Evolutionary conservation across 2,329 filamentous ascomycete genomes (phyloP).

Genomic region (Hypoxylon sp.): DNA sequence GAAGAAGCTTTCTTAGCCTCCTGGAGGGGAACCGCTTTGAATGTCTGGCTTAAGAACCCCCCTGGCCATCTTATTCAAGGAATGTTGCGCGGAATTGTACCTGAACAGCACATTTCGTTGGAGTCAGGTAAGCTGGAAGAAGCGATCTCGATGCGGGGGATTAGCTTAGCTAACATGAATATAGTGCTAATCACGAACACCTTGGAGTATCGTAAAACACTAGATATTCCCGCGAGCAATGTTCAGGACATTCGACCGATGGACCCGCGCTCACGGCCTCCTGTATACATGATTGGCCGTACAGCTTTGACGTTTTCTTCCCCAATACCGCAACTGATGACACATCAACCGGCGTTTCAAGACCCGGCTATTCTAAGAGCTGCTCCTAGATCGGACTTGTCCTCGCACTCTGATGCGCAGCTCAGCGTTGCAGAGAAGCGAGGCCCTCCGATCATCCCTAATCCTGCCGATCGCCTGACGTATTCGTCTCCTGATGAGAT

Average conservation of each 20-base stretch:
- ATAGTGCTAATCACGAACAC: constrained; percentile 43
- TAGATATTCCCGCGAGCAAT: constrained; percentile 47
- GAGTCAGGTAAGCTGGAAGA: constrained; percentile 42
- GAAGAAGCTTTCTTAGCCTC: constrained; percentile 36
- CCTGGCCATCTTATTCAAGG: constrained; percentile 46
- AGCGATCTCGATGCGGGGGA: neutral
- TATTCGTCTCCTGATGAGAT: constrained; percentile 48
- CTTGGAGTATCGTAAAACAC: constrained; percentile 30
- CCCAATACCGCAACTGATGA: constrained; percentile 45
- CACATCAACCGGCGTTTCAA: constrained; percentile 68
- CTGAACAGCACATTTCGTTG: constrained; percentile 48
- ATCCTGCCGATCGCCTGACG: constrained; percentile 47
- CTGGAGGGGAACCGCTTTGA: constrained; percentile 49
- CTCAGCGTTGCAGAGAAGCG: constrained; percentile 54
- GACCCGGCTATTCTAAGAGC: constrained; percentile 88
- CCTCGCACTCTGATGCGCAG: constrained; percentile 49
- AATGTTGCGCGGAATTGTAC: constrained; percentile 44
- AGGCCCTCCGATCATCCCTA: constrained; percentile 49
- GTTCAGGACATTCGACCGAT: constrained; percentile 50
- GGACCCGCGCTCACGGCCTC: neutral
- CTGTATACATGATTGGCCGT: constrained; percentile 41
- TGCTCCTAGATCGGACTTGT: constrained; percentile 59
- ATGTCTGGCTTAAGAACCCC: constrained; percentile 47
- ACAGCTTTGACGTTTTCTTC: constrained; percentile 44
- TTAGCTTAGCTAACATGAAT: constrained; percentile 25